These are phyloP conservation scores for Tylopilus intermedius DNA, from an alignment of 768 basidiomycete genomes.

Conservation along the genomic window DNA sequence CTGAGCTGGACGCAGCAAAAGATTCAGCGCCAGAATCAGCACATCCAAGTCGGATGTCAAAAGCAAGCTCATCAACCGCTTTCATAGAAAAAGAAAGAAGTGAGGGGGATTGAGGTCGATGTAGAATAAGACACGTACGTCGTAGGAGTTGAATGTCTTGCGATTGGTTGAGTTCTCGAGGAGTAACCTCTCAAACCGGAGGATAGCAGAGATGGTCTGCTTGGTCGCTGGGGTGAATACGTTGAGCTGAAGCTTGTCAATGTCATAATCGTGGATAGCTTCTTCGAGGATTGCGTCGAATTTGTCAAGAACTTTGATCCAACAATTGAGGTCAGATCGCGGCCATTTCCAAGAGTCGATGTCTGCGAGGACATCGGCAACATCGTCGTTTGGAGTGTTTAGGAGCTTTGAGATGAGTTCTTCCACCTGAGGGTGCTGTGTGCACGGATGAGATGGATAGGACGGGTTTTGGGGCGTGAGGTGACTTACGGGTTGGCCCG, in stretches of 20 bases:
- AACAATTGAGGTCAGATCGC: conserved; percentile 92
- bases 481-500: conserved; percentile 64
- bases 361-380: conserved; percentile 59
- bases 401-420: conserved; percentile 72
- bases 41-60: conserved; percentile 87
- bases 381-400: conserved; percentile 63
- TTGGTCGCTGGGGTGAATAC: conserved; percentile 74
- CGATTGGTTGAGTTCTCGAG: conserved; percentile 97
- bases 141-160: conserved; percentile 94
- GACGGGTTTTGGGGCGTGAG: background rate
- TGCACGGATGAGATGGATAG: conserved; percentile 7
- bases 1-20: conserved; percentile 88
- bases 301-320: conserved; percentile 94
- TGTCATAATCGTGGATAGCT: conserved; percentile 76
- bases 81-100: conserved; percentile 7
- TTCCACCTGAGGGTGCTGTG: conserved; percentile 72
- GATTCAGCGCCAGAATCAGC: conserved; percentile 73
- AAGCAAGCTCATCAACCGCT: conserved; percentile 89
- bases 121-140: conserved; percentile 56
- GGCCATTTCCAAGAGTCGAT: conserved; percentile 91
- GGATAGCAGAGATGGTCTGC: conserved; percentile 70
- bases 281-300: conserved; percentile 88
- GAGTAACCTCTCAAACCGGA: conserved; percentile 83
- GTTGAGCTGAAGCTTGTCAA: conserved; percentile 79
- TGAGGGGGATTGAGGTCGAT: background rate